Percentiles rank a stretch among this genome's conserved stretches.
Evolutionary conservation across 202 grass and related monocot genomes (phyloP).

Genomic region (Digitaria exilis): DNA sequence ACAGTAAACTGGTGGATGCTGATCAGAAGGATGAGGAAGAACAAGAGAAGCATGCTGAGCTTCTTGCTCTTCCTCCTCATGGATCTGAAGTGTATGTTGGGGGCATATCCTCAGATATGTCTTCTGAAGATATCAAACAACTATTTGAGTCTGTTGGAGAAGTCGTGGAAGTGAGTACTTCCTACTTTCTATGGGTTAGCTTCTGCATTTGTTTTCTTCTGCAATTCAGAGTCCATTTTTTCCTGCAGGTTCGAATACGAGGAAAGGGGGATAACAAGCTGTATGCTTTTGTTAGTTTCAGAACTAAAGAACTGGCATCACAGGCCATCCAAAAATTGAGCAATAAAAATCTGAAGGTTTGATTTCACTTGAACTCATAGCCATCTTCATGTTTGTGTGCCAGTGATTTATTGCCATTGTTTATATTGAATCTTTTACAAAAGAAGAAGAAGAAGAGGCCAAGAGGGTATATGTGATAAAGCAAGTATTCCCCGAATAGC

Average conservation of each 20-base stretch:
- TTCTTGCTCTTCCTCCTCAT: constrained; percentile 81
- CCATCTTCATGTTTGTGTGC: constrained; percentile 21
- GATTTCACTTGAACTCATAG: constrained; percentile 16
- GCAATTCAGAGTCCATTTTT: constrained; percentile 3
- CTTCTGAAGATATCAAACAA: constrained; percentile 70
- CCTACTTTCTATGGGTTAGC: constrained; percentile 16
- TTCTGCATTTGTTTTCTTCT: constrained; percentile 34
- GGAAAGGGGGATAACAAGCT: constrained; percentile 61
- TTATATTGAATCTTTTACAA: not conserved
- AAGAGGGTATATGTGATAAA: not conserved
- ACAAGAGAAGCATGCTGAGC: constrained; percentile 58
- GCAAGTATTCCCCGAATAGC: not conserved
- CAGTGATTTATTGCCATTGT: not conserved
- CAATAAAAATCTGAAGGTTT: constrained; percentile 78
- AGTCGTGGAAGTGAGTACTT: constrained; percentile 76
- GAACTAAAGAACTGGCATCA: constrained; percentile 63
- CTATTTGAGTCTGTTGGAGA: constrained; percentile 79
- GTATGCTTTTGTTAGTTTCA: constrained; percentile 89
- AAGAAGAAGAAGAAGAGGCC: too few species aligned
- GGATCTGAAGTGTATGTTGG: constrained; percentile 89
- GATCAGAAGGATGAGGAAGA: constrained; percentile 31
- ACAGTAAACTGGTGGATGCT: not conserved
- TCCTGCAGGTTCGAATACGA: constrained; percentile 78
- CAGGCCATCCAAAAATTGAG: constrained; percentile 75
- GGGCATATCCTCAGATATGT: constrained; percentile 43